These are phyloP conservation scores for Scenedesmus sp. DNA, from an alignment of 163 green algal genomes.

Conservation along the genomic window DNA sequence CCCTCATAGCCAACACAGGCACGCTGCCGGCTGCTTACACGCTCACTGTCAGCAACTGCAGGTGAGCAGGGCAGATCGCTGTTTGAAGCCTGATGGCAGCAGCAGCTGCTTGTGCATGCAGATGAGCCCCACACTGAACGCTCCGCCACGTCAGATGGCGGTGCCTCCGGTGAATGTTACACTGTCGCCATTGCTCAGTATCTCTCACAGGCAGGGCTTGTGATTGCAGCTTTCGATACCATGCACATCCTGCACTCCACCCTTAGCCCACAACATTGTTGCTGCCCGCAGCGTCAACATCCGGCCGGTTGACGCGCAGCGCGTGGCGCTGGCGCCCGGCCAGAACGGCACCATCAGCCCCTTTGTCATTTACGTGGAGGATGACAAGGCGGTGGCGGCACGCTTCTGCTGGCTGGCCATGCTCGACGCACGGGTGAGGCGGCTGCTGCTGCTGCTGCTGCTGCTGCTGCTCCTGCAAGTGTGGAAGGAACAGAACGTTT, in stretches of 20 bases:
- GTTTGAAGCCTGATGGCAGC: not conserved
- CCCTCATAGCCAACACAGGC: constrained; percentile 78
- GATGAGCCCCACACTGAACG: not conserved
- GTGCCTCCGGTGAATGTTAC: not conserved
- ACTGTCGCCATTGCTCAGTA: too few species aligned
- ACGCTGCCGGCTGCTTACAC: constrained; percentile 73
- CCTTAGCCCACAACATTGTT: not conserved
- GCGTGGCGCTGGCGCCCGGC: constrained; percentile 47
- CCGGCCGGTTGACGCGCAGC: constrained; percentile 53
- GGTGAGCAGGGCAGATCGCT: not conserved
- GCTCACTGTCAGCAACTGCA: constrained; percentile 70
- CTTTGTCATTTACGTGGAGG: constrained; percentile 41
- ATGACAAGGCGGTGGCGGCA: constrained; percentile 43
- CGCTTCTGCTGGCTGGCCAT: constrained; percentile 71
- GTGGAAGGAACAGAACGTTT: too few species aligned
- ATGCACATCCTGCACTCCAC: not conserved
- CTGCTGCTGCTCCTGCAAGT: too few species aligned
- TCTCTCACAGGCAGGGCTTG: not conserved
- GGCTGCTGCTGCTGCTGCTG: not conserved
- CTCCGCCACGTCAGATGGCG: not conserved
- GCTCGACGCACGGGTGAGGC: constrained; percentile 58
- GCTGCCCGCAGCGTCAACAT: constrained; percentile 44
- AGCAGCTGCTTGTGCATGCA: not conserved
- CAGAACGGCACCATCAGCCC: constrained; percentile 40
- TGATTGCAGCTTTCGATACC: not conserved